Conservation (phyloP, 208 protist genomes). For the Lotmaria passim region DNA sequence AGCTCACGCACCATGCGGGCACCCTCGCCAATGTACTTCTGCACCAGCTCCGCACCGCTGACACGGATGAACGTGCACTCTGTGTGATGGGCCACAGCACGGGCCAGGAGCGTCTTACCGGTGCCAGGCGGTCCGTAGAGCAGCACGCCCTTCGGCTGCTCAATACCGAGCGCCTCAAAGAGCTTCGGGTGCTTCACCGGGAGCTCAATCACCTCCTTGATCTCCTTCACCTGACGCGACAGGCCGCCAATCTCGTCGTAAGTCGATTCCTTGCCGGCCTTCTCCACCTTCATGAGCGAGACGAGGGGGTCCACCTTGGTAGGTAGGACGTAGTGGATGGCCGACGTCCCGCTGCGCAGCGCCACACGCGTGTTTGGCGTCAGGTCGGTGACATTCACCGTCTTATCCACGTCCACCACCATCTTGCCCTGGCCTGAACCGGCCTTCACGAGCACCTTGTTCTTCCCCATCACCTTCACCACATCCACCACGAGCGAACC, state of each 20-base stretch:
- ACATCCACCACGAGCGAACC: constrained; percentile 99
- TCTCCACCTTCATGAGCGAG: constrained; percentile 99
- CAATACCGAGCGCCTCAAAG: constrained; percentile 99
- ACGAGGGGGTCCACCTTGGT: constrained; percentile 99
- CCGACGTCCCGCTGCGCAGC: constrained; percentile 96
- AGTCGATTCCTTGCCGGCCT: constrained; percentile 99
- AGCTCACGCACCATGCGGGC: constrained; percentile 99
- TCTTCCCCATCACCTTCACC: constrained; percentile 98
- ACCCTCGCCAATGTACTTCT: constrained; percentile 99
- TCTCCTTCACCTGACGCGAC: constrained; percentile 98
- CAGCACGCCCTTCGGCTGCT: constrained; percentile 99
- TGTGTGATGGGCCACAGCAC: constrained; percentile 99
- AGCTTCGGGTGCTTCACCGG: constrained; percentile 98
- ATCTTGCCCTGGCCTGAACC: constrained; percentile 96
- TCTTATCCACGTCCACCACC: constrained; percentile 98
- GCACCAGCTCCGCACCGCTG: constrained; percentile 99
- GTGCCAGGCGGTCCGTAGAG: constrained; percentile 98
- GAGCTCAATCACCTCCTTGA: constrained; percentile 90
- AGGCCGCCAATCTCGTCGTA: constrained; percentile 99
- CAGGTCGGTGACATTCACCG: constrained; percentile 93
- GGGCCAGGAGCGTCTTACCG: constrained; percentile 98
- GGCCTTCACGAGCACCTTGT: constrained; percentile 98
- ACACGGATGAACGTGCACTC: constrained; percentile 99
- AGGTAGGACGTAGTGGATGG: constrained; percentile 98
- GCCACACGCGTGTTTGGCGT: constrained; percentile 97